A percentile compares a stretch with the other conserved stretches of the same genome.
Conservation (phyloP, 148 eudicot species). For the Cornus florida region DNA sequence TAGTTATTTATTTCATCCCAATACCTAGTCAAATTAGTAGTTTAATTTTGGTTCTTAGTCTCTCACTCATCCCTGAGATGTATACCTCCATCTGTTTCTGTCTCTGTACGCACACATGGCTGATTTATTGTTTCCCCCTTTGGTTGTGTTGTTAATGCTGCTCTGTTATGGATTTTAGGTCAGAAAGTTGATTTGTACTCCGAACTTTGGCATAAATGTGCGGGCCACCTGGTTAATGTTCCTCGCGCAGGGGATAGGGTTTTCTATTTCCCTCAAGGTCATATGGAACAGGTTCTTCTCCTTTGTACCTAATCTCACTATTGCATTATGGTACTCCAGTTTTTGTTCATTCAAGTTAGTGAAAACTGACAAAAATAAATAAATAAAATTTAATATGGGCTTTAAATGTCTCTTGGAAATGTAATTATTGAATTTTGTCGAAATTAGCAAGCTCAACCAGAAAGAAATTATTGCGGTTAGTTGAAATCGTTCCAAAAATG, state of each 20-base stretch:
- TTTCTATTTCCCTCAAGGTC: slow-evolving; percentile 20
- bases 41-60: neutral
- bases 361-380: neutral
- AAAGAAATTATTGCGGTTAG: neutral
- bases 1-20: neutral
- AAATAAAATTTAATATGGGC: neutral
- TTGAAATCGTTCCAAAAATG: neutral
- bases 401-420: neutral
- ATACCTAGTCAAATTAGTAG: neutral
- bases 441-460: neutral
- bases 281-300: slow-evolving; percentile 19
- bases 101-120: neutral
- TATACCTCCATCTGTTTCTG: neutral
- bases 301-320: neutral
- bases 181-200: neutral
- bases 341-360: neutral
- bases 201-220: slow-evolving; percentile 19
- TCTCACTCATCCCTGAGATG: neutral
- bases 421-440: slow-evolving; percentile 4
- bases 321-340: neutral
- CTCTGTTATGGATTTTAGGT: slow-evolving; percentile 6
- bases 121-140: neutral
- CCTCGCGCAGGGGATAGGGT: slow-evolving; percentile 11
- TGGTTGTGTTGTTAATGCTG: neutral
- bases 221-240: slow-evolving; percentile 17